These are phyloP conservation scores for Suillus decipiens DNA, from an alignment of 768 basidiomycete genomes.

Conservation along the genomic window DNA sequence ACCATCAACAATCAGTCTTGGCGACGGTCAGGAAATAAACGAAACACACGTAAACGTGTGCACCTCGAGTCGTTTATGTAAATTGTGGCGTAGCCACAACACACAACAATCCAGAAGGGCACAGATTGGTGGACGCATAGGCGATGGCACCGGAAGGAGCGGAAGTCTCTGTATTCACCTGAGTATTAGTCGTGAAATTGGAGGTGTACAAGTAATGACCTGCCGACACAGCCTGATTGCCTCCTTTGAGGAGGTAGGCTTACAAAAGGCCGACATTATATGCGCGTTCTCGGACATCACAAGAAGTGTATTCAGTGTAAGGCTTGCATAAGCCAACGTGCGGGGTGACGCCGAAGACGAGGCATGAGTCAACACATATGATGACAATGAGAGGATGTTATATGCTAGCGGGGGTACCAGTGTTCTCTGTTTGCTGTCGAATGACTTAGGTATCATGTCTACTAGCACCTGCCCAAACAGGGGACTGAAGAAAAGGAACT, in stretches of 20 bases:
- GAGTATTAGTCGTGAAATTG: slow-evolving; percentile 7
- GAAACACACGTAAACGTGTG: slow-evolving; percentile 54
- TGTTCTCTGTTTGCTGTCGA: slow-evolving; percentile 2
- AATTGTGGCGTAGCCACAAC: slow-evolving; percentile 70
- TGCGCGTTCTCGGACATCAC: slow-evolving; percentile 50
- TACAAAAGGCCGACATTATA: slow-evolving; percentile 47
- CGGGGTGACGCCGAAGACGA: slow-evolving; percentile 59
- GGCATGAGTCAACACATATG: slow-evolving; percentile 69
- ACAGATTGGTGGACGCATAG: slow-evolving; percentile 50
- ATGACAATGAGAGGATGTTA: slow-evolving; percentile 57
- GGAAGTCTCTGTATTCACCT: slow-evolving; percentile 47
- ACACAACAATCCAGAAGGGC: slow-evolving; percentile 68
- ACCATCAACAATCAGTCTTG: background rate
- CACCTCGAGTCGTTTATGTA: slow-evolving; percentile 62
- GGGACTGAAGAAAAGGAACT: slow-evolving; percentile 55
- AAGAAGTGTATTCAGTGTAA: slow-evolving; percentile 56
- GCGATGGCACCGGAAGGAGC: slow-evolving; percentile 41
- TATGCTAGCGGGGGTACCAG: slow-evolving; percentile 41
- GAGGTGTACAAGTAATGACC: slow-evolving; percentile 35
- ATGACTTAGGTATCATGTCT: slow-evolving; percentile 32
- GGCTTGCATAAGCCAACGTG: slow-evolving; percentile 61
- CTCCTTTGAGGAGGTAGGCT: slow-evolving; percentile 33
- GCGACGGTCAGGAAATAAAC: background rate
- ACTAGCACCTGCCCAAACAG: slow-evolving; percentile 50
- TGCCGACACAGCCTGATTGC: slow-evolving; percentile 63